These are phyloP conservation scores for Pelargonium nanum DNA, from an alignment of 345 rosid genomes.

Conservation along the genomic window DNA sequence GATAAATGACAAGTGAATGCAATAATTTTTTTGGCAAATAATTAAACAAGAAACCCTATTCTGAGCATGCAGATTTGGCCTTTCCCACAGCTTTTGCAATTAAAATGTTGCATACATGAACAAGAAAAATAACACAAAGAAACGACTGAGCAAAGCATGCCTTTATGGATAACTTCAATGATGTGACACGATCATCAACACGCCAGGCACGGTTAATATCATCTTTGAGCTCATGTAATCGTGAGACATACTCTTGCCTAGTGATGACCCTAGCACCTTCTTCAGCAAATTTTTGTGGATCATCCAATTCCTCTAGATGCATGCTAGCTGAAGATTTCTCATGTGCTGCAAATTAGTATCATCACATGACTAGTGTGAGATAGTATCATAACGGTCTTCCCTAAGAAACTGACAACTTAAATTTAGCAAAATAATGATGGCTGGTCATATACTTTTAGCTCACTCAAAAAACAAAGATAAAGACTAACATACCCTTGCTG, in stretches of 20 bases:
- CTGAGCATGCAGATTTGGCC: not conserved
- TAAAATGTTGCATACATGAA: not conserved
- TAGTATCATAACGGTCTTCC: conserved; percentile 1
- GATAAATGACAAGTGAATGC: not conserved
- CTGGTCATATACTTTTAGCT: not conserved
- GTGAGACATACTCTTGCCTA: conserved; percentile 63
- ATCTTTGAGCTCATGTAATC: conserved; percentile 64
- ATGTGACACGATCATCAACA: conserved; percentile 65
- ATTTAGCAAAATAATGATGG: not conserved
- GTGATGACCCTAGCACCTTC: conserved; percentile 41
- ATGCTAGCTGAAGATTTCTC: conserved; percentile 36
- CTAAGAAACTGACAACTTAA: not conserved
- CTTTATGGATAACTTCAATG: conserved; percentile 77
- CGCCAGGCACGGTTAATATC: conserved; percentile 64
- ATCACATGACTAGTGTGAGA: conserved; percentile 11
- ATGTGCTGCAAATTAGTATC: conserved; percentile 24
- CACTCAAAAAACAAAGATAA: not conserved
- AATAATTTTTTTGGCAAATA: not conserved
- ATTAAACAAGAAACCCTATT: not conserved
- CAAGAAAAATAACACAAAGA: not conserved
- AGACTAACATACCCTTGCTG: conserved; percentile 39
- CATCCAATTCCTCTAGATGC: conserved; percentile 46
- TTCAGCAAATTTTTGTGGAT: conserved; percentile 38
- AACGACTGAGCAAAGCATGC: conserved; percentile 18
- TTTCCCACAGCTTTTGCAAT: not conserved